Base-by-base conservation (phyloP, 345 rosid genomes). In the Reutealis trisperma region DNA sequence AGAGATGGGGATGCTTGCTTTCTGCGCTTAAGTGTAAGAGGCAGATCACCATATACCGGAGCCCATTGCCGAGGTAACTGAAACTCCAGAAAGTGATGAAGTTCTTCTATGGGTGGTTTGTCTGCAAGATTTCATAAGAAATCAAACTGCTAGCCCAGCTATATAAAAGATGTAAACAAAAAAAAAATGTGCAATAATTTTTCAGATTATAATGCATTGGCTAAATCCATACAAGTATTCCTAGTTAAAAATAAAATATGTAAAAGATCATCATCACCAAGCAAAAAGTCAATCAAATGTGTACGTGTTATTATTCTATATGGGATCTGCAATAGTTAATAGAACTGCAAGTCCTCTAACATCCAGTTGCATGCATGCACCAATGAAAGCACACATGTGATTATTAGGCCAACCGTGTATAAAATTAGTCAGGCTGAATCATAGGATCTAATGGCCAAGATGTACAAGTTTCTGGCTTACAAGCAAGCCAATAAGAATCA, bases 11-110 rank as follows among this genome's bases (percentile, higher is more conserved):
- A 82, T 57, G 86, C 80, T 67, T 88, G 92, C 75, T 87, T 96
- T 72, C 86, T 82, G 79, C 85, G 87, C 84, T 86, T 88, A 59
- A 87, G 94, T 60, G 93, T 86, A 59, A 96, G 97, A 78, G 98
- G 97, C 64, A 93, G 93, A 77, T 96, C 97, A 41, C 95, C 84
- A n/a, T 92, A 96, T 25, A 91, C 87, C 0, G 99, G 99, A 76
- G 98, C 98, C 99, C 99, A 96, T 74, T 92, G 93, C 77, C 97
- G 91, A 76, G 97, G 97, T 75, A 96, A 85, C 78, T 96, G 99
- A 84, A 96, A 96, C 80, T 96, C 99, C 21, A 96, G 88, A 83
- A 96, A 96, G 68, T 89, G 95, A 58, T 90, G 90, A 59, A 96
- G 90, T 67, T 96, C 99, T 83, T 96, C 99, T 79, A 91, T 89